These are phyloP conservation scores for Cucurbitaria berberidis DNA, from an alignment of 2,329 filamentous ascomycete genomes.

Conservation along the genomic window DNA sequence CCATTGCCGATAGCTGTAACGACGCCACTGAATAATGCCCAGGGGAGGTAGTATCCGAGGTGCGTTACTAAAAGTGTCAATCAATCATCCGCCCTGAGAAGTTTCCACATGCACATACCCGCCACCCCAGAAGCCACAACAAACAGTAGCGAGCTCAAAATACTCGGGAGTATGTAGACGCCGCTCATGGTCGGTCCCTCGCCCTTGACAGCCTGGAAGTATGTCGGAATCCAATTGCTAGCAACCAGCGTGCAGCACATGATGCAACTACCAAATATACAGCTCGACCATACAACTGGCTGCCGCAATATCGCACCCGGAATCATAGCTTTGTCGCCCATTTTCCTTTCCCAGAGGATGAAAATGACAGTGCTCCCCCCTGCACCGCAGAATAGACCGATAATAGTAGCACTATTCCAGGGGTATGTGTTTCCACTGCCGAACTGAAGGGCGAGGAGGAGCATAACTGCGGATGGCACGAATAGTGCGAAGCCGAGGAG, in stretches of 20 bases:
- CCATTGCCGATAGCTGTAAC: constrained; percentile 50
- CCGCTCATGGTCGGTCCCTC: constrained; percentile 49
- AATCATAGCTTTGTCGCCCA: constrained; percentile 49
- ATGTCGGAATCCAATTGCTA: constrained; percentile 41
- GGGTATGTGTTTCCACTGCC: constrained; percentile 42
- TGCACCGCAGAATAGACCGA: constrained; percentile 46
- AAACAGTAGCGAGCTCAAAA: constrained; percentile 32
- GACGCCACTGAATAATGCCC: constrained; percentile 33
- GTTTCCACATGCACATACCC: constrained; percentile 1
- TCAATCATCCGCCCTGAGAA: not conserved
- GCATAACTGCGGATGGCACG: constrained; percentile 41
- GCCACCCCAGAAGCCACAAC: constrained; percentile 24
- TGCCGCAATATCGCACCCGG: constrained; percentile 43
- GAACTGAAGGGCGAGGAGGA: constrained; percentile 50
- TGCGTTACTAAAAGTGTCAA: constrained; percentile 21
- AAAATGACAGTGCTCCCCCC: constrained; percentile 40
- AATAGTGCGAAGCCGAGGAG: constrained; percentile 46
- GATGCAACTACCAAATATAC: constrained; percentile 11
- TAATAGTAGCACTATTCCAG: constrained; percentile 45
- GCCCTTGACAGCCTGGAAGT: constrained; percentile 51
- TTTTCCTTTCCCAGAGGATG: constrained; percentile 43
- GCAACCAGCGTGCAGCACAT: constrained; percentile 18
- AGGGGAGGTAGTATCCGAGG: constrained; percentile 39
- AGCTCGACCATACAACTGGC: constrained; percentile 40
- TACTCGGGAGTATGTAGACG: constrained; percentile 48